These are phyloP conservation scores for Aspergillus carbonarius DNA, from an alignment of 2,329 filamentous ascomycete genomes.

Conservation along the genomic window DNA sequence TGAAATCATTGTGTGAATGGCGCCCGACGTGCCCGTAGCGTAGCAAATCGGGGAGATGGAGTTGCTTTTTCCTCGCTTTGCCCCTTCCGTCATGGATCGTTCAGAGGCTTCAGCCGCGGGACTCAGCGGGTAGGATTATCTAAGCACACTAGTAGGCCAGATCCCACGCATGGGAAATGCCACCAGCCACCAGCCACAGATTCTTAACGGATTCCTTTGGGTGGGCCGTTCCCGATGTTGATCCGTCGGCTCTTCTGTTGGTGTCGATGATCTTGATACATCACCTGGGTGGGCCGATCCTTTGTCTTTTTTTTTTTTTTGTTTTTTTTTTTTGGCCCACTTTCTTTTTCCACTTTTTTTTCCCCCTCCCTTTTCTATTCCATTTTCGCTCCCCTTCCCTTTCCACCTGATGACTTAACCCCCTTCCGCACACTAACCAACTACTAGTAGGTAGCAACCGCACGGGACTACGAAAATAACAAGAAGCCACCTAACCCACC, in stretches of 20 bases:
- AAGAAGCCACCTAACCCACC: constrained; percentile 2
- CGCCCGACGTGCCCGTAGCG: background rate
- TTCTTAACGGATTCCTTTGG: constrained; percentile 22
- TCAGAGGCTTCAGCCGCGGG: constrained; percentile 11
- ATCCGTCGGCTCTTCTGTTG: constrained; percentile 24
- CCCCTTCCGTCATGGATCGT: constrained; percentile 22
- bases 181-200: constrained; percentile 18
- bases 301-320: constrained; percentile 7
- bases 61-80: constrained; percentile 4
- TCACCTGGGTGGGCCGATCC: constrained; percentile 24
- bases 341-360: background rate
- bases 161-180: constrained; percentile 7
- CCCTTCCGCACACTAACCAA: background rate
- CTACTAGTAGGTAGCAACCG: background rate
- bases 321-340: background rate
- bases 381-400: constrained; percentile 2
- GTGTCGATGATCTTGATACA: constrained; percentile 29
- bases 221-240: constrained; percentile 26
- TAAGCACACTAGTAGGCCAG: constrained; percentile 12
- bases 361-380: constrained; percentile 2
- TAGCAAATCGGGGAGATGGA: background rate
- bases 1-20: background rate
- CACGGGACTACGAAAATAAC: background rate
- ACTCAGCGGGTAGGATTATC: constrained; percentile 12
- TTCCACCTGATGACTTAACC: constrained; percentile 1